A percentile compares a stretch with the other conserved stretches of the same genome.
Evolutionary conservation across 73 alveolate species (phyloP).

Genomic region (Paramecium octaurelia): DNA sequence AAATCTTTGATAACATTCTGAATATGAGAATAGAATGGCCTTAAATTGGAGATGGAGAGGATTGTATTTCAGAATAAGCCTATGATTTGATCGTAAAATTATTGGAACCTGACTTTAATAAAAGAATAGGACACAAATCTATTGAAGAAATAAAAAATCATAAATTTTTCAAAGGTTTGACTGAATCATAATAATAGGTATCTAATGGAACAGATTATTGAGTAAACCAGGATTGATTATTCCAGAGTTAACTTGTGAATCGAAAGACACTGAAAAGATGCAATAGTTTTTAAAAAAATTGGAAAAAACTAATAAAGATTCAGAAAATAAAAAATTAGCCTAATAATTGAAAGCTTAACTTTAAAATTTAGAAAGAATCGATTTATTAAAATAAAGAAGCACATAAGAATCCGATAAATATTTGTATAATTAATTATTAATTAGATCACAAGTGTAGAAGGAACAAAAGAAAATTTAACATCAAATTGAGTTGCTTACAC

Average conservation of each 20-base stretch:
- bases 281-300: background rate
- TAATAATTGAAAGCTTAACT: constrained; percentile 24
- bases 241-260: background rate
- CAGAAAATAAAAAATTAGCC: background rate
- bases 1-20: constrained; percentile 56
- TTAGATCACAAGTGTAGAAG: background rate
- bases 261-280: background rate
- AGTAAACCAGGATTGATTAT: constrained; percentile 52
- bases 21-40: constrained; percentile 56
- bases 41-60: constrained; percentile 60
- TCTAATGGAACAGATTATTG: constrained; percentile 48
- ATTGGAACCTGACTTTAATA: constrained; percentile 61
- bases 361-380: constrained; percentile 37
- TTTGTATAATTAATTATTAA: background rate
- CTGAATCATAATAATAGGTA: background rate
- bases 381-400: background rate
- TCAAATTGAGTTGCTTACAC: background rate
- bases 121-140: constrained; percentile 65
- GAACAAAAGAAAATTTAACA: background rate
- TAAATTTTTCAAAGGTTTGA: constrained; percentile 48
- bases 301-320: background rate
- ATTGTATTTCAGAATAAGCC: constrained; percentile 28
- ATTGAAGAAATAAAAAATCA: constrained; percentile 48
- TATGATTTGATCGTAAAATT: constrained; percentile 52
- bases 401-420: background rate